These are phyloP conservation scores for Podospora pseudopauciseta DNA, from an alignment of 495 filamentous ascomycete genomes.

Conservation along the genomic window DNA sequence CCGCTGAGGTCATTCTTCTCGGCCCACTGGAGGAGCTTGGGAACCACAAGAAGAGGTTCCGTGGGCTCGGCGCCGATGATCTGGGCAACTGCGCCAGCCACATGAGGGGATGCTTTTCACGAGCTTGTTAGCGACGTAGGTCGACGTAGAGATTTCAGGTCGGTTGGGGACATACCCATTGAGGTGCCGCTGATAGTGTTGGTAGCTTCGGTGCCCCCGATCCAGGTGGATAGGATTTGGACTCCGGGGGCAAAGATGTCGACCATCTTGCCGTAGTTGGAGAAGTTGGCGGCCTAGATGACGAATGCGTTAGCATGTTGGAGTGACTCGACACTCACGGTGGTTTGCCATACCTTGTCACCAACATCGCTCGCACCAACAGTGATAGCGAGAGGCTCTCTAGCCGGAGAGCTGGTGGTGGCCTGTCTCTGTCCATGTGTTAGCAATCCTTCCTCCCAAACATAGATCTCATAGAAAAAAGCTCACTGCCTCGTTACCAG, in stretches of 20 bases:
- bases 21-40: not conserved
- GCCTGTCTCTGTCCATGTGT: constrained; percentile 28
- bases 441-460: not conserved
- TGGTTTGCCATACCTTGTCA: constrained; percentile 22
- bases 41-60: not conserved
- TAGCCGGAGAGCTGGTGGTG: constrained; percentile 43
- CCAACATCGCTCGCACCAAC: constrained; percentile 49
- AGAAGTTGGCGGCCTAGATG: not conserved
- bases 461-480: not conserved
- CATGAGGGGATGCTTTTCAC: constrained; percentile 15
- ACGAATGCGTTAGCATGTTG: not conserved
- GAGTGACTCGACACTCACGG: no score
- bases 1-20: constrained; percentile 1
- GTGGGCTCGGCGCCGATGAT: not conserved
- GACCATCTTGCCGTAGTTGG: constrained; percentile 28
- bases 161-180: constrained; percentile 32
- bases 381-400: constrained; percentile 50
- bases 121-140: not conserved
- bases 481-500: constrained; percentile 38
- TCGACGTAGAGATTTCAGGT: no score
- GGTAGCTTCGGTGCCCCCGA: constrained; percentile 45
- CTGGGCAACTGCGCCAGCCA: constrained; percentile 9
- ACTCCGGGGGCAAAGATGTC: constrained; percentile 56
- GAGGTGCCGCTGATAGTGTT: constrained; percentile 59
- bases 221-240: constrained; percentile 51